Conservation (phyloP, 164 flowering plant species). For the Saururus chinensis region DNA sequence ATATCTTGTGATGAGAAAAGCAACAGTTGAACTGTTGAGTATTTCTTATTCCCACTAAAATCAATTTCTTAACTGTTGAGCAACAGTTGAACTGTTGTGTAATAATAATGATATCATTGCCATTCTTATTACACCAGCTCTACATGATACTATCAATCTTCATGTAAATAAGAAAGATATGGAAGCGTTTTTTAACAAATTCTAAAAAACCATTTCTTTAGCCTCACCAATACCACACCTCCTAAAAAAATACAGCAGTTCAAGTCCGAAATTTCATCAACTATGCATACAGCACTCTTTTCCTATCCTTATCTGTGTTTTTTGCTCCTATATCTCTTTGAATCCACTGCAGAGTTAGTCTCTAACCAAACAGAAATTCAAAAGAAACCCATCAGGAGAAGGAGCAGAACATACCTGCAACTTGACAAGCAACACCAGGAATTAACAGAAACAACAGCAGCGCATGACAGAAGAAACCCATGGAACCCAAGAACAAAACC, state of each 20-base stretch:
- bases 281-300: not conserved
- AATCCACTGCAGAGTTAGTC: not conserved
- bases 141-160: not conserved
- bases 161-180: not conserved
- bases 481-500: slow-evolving; percentile 19
- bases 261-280: not conserved
- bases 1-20: no score
- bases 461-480: slow-evolving; percentile 26
- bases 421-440: slow-evolving; percentile 43
- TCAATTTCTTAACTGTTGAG: no score
- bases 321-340: not conserved
- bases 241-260: not conserved
- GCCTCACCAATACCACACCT: no score
- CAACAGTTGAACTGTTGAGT: no score
- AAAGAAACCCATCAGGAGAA: not conserved
- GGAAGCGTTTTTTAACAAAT: not conserved
- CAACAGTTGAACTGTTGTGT: no score
- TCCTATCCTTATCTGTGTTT: not conserved
- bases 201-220: not conserved
- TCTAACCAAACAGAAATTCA: not conserved
- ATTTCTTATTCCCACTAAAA: no score
- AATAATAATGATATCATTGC: no score
- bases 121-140: no score
- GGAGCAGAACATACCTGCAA: slow-evolving; percentile 41
- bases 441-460: slow-evolving; percentile 29